Evolutionary conservation across 495 filamentous ascomycete genomes (phyloP), one percentile per base, ranked within the genome.

Genomic region (Xylaria longipes): DNA sequence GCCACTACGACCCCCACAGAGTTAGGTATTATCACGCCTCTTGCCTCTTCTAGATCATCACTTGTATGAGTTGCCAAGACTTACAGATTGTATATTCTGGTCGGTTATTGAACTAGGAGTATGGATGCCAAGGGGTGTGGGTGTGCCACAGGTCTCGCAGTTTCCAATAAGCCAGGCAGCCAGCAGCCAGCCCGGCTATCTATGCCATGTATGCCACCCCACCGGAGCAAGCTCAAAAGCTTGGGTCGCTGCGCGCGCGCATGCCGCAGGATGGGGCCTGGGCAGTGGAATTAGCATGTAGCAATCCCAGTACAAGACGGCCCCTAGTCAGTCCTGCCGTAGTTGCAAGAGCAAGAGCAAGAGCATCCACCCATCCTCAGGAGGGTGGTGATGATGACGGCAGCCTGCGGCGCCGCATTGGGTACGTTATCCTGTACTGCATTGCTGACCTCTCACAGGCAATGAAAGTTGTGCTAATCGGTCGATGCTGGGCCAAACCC

Each of bases 41-140:
- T n/a, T n/a, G 54, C 61, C n/a, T 33, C 50, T 67, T 54, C 57
- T 67, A 8, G 54, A 43, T 75, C 37, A 43, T 37, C 62, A 12
- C 37, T n/a, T 6, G 63, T 62, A 68, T 76, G 62, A 77, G 43
- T 74, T 72, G 77, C 77, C 77, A 77, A 79, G 77, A 72, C 77
- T 61, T 76, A 68, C 73, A 71, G 70, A 60, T 71, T 65, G n/a
- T 62, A 72, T 52, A 68, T 39, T 67, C 57, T 62, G 57, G 65
- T 65, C 70, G 64, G 67, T 41, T 68, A 69, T 71, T 41, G 72
- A 68, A 64, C 29, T 65, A 67, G 71, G 70, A 43, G 72, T 70
- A 57, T 58, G 39, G 50, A n/a, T 71, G 62, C 62, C 61, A 66
- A 71, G 62, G 27, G 31, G 60, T 50, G 61, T 46, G 52, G 62